Conservation (phyloP, 148 eudicot genomes). For the Arctostaphylos glauca region DNA sequence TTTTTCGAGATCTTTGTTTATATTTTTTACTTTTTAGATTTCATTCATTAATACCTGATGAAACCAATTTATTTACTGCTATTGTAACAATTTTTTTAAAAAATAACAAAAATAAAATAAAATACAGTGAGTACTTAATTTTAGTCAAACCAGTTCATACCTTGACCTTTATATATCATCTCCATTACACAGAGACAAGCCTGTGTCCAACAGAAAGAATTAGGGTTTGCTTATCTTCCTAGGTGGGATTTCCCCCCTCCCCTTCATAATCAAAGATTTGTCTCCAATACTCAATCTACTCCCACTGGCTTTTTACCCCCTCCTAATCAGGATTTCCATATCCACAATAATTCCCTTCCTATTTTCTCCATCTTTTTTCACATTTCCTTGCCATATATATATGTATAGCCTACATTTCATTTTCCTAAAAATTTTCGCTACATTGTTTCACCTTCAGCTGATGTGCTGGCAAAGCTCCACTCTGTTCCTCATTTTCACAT, state of each 20-base stretch:
- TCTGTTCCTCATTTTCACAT: conserved; percentile 6
- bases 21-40: too few species aligned
- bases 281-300: background rate
- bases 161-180: too few species aligned
- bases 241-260: background rate
- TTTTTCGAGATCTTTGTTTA: too few species aligned
- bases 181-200: background rate
- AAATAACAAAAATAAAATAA: too few species aligned
- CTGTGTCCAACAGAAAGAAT: background rate
- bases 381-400: background rate
- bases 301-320: background rate
- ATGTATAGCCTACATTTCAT: background rate
- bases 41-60: too few species aligned
- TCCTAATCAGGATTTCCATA: background rate
- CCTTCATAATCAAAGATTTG: conserved; percentile 2
- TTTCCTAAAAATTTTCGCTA: background rate
- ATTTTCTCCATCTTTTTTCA: conserved; percentile 3
- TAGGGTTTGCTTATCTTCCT: background rate
- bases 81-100: too few species aligned
- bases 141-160: too few species aligned
- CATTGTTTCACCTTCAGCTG: conserved; percentile 1
- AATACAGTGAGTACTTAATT: too few species aligned
- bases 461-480: conserved; percentile 8
- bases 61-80: too few species aligned
- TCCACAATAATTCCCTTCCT: background rate